A percentile compares a stretch with the other conserved stretches of the same genome.
These are phyloP conservation scores for Trichosanthes truncata DNA, from an alignment of 306 rosid species.

Conservation along the genomic window DNA sequence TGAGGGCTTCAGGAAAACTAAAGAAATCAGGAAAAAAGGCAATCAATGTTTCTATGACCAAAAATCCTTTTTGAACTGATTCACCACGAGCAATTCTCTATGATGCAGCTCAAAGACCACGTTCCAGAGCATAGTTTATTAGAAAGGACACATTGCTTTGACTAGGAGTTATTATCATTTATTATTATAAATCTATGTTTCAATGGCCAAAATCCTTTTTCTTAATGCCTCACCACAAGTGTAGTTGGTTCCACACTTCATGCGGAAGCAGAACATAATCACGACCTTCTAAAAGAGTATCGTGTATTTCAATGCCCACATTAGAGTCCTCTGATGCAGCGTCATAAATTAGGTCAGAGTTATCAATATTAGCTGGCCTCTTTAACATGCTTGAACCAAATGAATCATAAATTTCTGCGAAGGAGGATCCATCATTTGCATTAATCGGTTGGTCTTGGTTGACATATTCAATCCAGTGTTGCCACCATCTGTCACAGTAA, in stretches of 20 bases:
- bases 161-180: not conserved
- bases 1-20: not conserved
- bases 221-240: slow-evolving; percentile 25
- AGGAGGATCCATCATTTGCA: slow-evolving; percentile 52
- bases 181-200: not conserved
- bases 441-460: slow-evolving; percentile 78
- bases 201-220: slow-evolving; percentile 1
- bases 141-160: not conserved
- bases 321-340: slow-evolving; percentile 47
- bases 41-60: not conserved
- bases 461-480: slow-evolving; percentile 91
- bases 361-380: slow-evolving; percentile 77
- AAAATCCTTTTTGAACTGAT: not conserved
- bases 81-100: not conserved
- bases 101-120: not conserved
- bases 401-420: slow-evolving; percentile 52
- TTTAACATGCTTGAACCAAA: slow-evolving; percentile 47
- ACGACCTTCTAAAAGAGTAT: slow-evolving; percentile 87
- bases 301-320: slow-evolving; percentile 50
- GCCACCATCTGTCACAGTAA: slow-evolving; percentile 83
- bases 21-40: not conserved
- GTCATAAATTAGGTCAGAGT: slow-evolving; percentile 72
- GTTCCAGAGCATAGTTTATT: not conserved
- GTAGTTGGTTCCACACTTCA: slow-evolving; percentile 80
- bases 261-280: slow-evolving; percentile 92